phyloP scores from a whole-genome alignment of 495 filamentous ascomycete genomes.

The Trypethelium eluteriae region DNA sequence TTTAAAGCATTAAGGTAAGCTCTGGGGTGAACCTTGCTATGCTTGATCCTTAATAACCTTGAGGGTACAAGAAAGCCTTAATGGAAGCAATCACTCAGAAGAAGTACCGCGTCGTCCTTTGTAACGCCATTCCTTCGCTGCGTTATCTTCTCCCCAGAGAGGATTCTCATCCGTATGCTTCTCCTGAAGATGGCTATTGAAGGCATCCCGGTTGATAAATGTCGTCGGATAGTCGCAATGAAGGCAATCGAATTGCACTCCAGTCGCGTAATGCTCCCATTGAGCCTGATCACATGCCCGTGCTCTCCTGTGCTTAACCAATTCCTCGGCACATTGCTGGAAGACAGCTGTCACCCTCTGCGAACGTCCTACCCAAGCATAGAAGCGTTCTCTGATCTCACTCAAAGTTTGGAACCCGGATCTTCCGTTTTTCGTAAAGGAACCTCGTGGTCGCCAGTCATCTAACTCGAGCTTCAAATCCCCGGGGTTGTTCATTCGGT shows the following conservation, averaged over 20 bases:
- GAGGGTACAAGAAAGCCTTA: no score
- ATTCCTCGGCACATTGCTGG: background rate
- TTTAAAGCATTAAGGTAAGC: no score
- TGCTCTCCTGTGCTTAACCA: background rate
- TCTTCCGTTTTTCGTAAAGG: background rate
- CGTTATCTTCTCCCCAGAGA: no score
- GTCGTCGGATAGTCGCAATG: background rate
- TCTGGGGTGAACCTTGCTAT: no score
- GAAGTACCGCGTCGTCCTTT: no score
- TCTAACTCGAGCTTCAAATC: background rate
- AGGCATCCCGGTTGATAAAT: slow-evolving; percentile 2
- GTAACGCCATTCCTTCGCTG: no score
- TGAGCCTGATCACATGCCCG: background rate
- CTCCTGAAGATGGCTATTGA: background rate
- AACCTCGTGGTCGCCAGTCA: background rate
- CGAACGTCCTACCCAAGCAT: background rate
- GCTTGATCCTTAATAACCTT: no score
- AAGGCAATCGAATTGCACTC: background rate
- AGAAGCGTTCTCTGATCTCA: background rate
- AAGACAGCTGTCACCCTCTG: background rate
- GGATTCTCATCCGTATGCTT: background rate
- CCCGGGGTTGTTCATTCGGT: background rate
- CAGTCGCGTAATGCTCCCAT: slow-evolving; percentile 4
- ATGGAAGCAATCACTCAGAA: no score
- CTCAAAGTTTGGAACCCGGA: background rate